Conservation (phyloP, 768 basidiomycete species). For the Leccinum olivaceopallidum region DNA sequence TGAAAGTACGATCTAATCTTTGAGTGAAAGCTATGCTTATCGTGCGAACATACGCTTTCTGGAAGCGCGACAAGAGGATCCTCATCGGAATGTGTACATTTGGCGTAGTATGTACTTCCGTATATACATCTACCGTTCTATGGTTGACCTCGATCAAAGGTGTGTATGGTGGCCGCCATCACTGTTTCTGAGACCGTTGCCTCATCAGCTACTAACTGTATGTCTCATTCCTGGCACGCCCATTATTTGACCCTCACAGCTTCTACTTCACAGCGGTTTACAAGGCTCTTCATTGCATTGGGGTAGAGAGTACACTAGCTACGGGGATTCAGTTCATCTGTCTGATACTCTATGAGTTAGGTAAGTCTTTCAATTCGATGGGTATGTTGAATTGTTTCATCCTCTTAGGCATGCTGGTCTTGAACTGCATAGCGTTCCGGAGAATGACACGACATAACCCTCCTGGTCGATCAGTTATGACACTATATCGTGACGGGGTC, state of each 20-base stretch:
- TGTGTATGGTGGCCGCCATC: constrained; percentile 5
- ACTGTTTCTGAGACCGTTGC: constrained; percentile 10
- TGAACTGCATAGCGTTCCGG: constrained; percentile 20
- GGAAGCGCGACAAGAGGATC: constrained; percentile 18
- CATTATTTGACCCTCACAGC: background rate
- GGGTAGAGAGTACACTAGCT: constrained; percentile 1
- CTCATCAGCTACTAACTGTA: constrained; percentile 7
- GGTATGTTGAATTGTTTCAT: background rate
- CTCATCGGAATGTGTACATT: constrained; percentile 17
- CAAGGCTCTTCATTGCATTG: constrained; percentile 14
- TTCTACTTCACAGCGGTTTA: constrained; percentile 9
- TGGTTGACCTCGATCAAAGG: constrained; percentile 1
- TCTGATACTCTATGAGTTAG: constrained; percentile 19
- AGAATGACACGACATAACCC: constrained; percentile 14
- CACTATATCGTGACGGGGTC: constrained; percentile 20
- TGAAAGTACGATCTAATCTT: background rate
- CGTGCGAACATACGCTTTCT: constrained; percentile 22
- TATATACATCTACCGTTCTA: background rate
- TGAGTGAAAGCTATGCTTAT: constrained; percentile 15
- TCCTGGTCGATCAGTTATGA: constrained; percentile 12
- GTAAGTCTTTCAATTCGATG: background rate
- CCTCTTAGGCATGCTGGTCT: constrained; percentile 15
- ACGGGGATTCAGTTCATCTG: constrained; percentile 11
- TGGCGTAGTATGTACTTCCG: constrained; percentile 7
- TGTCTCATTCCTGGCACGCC: background rate